Percentiles rank a stretch among this genome's conserved stretches.
Evolutionary conservation across 345 rosid species (phyloP).

Genomic region (Noccaea bulbosa): DNA sequence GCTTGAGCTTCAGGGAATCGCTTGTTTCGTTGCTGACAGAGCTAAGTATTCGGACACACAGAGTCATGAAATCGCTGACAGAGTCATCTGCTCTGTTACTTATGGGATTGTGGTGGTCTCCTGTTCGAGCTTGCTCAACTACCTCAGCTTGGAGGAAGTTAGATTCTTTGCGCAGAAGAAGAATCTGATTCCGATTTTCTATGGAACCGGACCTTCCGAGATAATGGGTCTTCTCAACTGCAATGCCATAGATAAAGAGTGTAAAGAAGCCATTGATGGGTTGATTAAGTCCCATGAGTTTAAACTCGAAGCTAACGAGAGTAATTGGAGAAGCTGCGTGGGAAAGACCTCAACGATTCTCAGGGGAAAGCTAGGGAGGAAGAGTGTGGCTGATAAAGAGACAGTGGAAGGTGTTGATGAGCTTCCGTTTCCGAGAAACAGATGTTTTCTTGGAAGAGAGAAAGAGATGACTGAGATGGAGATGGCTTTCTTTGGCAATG

Average conservation of each 20-base stretch:
- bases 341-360: slow-evolving; percentile 57
- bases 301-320: slow-evolving; percentile 75
- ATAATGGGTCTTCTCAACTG: slow-evolving; percentile 62
- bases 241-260: slow-evolving; percentile 67
- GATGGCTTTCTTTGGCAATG: slow-evolving; percentile 67
- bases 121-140: slow-evolving; percentile 62
- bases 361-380: slow-evolving; percentile 78
- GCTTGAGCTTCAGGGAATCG: slow-evolving; percentile 92
- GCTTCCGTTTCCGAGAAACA: slow-evolving; percentile 76
- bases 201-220: slow-evolving; percentile 67
- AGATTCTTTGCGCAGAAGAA: slow-evolving; percentile 89
- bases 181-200: slow-evolving; percentile 83
- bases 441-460: slow-evolving; percentile 75
- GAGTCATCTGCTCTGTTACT: slow-evolving; percentile 82
- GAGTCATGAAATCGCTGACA: slow-evolving; percentile 86
- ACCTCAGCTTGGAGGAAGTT: slow-evolving; percentile 78
- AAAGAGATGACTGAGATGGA: slow-evolving; percentile 79
- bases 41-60: slow-evolving; percentile 76
- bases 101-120: slow-evolving; percentile 82
- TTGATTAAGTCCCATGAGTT: slow-evolving; percentile 72
- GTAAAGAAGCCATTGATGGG: slow-evolving; percentile 86
- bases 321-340: slow-evolving; percentile 85
- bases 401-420: slow-evolving; percentile 58
- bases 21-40: slow-evolving; percentile 87
- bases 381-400: slow-evolving; percentile 64